Conservation (phyloP, 352 stramenopile genomes). For the Hyaloperonospora arabidopsidis region DNA sequence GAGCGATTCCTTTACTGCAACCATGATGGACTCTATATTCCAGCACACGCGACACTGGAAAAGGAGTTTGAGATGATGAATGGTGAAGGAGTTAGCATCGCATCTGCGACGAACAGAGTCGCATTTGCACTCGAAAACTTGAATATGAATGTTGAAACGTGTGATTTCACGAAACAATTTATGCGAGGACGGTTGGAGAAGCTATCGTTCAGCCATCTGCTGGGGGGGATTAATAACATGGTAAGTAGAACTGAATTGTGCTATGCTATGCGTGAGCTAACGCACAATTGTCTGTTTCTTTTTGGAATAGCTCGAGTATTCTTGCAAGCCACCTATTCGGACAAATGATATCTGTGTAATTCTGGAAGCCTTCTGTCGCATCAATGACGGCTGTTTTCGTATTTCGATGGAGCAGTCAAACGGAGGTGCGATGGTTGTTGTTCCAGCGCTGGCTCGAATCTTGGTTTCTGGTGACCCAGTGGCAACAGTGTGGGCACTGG, state of each 20-base stretch:
- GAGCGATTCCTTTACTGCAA: slow-evolving; percentile 52
- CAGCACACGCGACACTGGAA: slow-evolving; percentile 38
- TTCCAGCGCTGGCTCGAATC: slow-evolving; percentile 39
- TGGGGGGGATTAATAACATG: slow-evolving; percentile 52
- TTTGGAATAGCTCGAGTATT: slow-evolving; percentile 44
- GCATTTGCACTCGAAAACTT: slow-evolving; percentile 69
- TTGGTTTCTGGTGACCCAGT: slow-evolving; percentile 43
- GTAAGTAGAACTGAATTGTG: slow-evolving; percentile 26
- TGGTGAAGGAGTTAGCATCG: slow-evolving; percentile 30
- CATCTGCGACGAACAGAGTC: slow-evolving; percentile 47
- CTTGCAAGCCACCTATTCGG: slow-evolving; percentile 54
- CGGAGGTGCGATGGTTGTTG: slow-evolving; percentile 31
- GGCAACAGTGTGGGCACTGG: slow-evolving; percentile 51
- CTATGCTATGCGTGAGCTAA: neutral
- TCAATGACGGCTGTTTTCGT: slow-evolving; percentile 69
- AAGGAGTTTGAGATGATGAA: slow-evolving; percentile 61
- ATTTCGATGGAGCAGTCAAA: slow-evolving; percentile 45
- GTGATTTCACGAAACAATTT: slow-evolving; percentile 45
- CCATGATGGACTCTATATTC: slow-evolving; percentile 56
- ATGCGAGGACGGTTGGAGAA: slow-evolving; percentile 46
- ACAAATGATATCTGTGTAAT: slow-evolving; percentile 59
- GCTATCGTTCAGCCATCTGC: slow-evolving; percentile 43
- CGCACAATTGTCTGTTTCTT: neutral
- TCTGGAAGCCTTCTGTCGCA: slow-evolving; percentile 57
- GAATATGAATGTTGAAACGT: slow-evolving; percentile 57